Evolutionary conservation across 2,329 filamentous ascomycete genomes (phyloP).

Genomic region (Sclerotiophoma versabilis): DNA sequence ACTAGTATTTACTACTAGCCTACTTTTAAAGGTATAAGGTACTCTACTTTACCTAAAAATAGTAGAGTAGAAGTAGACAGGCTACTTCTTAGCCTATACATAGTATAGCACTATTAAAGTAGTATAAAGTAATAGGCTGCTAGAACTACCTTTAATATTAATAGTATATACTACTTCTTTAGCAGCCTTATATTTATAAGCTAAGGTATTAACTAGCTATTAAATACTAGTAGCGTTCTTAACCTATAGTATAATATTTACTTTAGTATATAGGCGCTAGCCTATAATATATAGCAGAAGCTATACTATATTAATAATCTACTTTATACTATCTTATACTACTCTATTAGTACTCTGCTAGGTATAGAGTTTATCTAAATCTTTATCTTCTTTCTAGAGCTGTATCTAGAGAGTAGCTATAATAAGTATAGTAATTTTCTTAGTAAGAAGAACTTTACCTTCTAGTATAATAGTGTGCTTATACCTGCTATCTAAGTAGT

Average conservation of each 20-base stretch:
- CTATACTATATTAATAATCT: background rate
- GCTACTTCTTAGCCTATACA: background rate
- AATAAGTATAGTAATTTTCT: background rate
- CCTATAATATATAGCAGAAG: background rate
- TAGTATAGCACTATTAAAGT: background rate
- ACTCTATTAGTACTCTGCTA: background rate
- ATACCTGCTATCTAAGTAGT: background rate
- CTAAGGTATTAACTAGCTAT: background rate
- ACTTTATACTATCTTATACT: background rate
- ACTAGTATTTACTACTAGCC: background rate
- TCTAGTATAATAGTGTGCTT: background rate
- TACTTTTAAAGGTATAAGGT: background rate
- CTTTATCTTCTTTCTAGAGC: background rate
- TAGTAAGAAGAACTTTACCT: background rate
- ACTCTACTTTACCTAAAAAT: background rate
- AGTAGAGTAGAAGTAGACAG: background rate
- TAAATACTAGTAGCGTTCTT: background rate
- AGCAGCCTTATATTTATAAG: background rate
- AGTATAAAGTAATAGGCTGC: background rate
- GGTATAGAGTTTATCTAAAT: background rate
- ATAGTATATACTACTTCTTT: background rate
- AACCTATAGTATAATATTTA: background rate
- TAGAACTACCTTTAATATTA: background rate
- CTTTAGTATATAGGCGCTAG: background rate
- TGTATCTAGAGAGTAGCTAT: background rate